A percentile compares a stretch with the other conserved stretches of the same genome.
Evolutionary conservation across 768 basidiomycete genomes (phyloP).

Genomic region (Lyophyllum atratum): DNA sequence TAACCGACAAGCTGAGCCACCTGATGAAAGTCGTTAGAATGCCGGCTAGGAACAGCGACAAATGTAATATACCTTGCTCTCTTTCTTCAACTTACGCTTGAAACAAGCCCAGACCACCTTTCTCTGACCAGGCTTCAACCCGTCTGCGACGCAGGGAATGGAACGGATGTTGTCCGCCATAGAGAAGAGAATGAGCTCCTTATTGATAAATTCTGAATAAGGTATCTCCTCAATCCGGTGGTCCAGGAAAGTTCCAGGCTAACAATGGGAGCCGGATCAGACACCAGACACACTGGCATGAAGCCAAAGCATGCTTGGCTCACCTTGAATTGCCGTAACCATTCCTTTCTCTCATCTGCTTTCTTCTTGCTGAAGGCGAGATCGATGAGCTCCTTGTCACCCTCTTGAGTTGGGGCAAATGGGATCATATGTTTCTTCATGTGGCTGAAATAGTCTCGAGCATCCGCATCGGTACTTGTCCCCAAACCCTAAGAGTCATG

Average conservation of each 20-base stretch:
- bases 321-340: conserved; percentile 92
- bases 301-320: conserved; percentile 7
- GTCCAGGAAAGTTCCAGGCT: conserved; percentile 94
- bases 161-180: conserved; percentile 99
- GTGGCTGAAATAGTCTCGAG: conserved; percentile 88
- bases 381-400: conserved; percentile 88
- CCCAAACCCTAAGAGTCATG: conserved; percentile 80
- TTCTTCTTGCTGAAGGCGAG: conserved; percentile 99
- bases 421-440: conserved; percentile 96
- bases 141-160: conserved; percentile 92
- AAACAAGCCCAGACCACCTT: conserved; percentile 97
- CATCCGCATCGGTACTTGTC: conserved; percentile 87
- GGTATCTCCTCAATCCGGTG: conserved; percentile 86
- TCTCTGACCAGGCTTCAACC: conserved; percentile 95
- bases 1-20: conserved; percentile 97
- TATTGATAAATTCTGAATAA: conserved; percentile 95
- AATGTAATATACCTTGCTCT: conserved; percentile 74
- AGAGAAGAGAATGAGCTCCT: conserved; percentile 95
- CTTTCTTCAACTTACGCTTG: conserved; percentile 88
- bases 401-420: conserved; percentile 78
- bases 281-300: conserved; percentile 5
- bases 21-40: conserved; percentile 30
- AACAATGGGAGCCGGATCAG: conserved; percentile 3
- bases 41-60: neutral
- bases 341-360: conserved; percentile 97